Conservation (phyloP, 192 early-diverging fungal genomes). For the Backusella australiensis region DNA sequence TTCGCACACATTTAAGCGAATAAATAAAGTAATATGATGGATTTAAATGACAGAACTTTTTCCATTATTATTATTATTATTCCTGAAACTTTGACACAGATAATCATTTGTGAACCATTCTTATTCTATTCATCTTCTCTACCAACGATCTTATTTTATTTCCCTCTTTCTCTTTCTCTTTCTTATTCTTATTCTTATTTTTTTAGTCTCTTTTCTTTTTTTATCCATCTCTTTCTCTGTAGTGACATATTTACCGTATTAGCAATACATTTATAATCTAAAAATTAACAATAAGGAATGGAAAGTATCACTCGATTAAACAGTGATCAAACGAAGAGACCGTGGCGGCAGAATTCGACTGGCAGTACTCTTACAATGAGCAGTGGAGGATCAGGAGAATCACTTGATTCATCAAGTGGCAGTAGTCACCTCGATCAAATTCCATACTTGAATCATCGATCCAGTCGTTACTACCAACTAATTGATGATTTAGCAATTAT, state of each 20-base stretch:
- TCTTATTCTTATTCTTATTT: background rate
- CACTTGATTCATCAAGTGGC: background rate
- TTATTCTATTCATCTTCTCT: background rate
- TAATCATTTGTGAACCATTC: background rate
- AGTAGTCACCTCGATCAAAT: slow-evolving; percentile 1
- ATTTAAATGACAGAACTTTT: background rate
- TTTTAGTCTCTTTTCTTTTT: too few species aligned
- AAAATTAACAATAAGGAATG: background rate
- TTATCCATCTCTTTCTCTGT: background rate
- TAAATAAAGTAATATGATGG: background rate
- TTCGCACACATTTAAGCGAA: background rate
- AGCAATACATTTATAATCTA: background rate
- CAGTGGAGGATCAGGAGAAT: background rate
- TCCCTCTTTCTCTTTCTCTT: background rate
- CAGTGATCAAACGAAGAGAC: background rate
- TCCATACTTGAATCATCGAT: background rate
- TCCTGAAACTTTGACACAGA: background rate
- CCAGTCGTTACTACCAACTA: background rate
- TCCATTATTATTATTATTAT: background rate
- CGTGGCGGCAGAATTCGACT: background rate
- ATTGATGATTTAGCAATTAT: slow-evolving; percentile 16
- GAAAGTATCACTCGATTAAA: background rate
- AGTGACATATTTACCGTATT: too few species aligned
- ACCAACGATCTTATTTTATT: background rate
- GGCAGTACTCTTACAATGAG: background rate